Evolutionary conservation across 176 grass and related monocot species (phyloP), one percentile per base, ranked within the genome.

Genomic region (Olyra latifolia): DNA sequence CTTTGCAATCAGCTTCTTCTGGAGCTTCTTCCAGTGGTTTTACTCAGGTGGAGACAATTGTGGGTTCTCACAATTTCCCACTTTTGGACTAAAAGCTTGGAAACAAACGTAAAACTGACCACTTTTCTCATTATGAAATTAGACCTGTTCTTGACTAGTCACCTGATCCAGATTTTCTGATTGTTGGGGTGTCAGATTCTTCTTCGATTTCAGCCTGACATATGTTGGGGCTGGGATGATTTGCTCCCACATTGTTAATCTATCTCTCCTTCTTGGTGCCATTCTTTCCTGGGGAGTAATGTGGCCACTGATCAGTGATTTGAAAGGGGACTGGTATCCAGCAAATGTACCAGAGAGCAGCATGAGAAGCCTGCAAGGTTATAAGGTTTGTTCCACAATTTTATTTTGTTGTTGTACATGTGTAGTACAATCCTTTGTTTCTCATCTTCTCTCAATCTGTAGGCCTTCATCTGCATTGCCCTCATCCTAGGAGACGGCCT

Each of bases 21-120:
- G 96, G 96, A 99, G 96, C 62, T 91, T 99, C 77, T 99, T 99
- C 88, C 86, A 99, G 77, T 99, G 96, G 96, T 99, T 99, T 85
- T 99, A 84, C 74, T 91, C 92, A 11, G 96, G 96, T 45, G 92
- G 96, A 86, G 90, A 86, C 44, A 85, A 17, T 39, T 99, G 96
- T 25, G 96, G 96, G 13, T 99, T 99, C 68, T 83, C 92, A 49
- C 90, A 99, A 82, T 99, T 99, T 81, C 96, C 96, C 41, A 99
- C 92, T 56, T 95, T 99, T 19, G 96, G 96, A 42, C 53, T 99
- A n/a, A 83, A 59, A 82, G 92, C 96, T 80, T 95, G 90, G 96
- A 91, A 99, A 88, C 86, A 89, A 71, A 91, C 90, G 96, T 99
- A 98, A 86, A 22, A 27, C 43, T 17, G 6, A 14, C 61, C 41